Base-by-base conservation (phyloP, 2,329 filamentous ascomycete genomes). In the Lomentospora prolificans region DNA sequence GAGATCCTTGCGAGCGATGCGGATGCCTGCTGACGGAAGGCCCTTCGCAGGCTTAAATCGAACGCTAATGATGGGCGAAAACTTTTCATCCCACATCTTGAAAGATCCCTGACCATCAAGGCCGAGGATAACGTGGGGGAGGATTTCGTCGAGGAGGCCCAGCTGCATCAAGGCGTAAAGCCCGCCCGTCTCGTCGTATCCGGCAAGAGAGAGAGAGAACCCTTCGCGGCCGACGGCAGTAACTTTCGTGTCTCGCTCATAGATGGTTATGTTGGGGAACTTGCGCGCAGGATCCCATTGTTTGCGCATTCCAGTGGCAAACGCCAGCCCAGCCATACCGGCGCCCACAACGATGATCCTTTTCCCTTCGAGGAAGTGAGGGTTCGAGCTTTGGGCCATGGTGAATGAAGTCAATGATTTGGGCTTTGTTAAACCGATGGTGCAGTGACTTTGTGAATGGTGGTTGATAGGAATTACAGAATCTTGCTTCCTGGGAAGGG, bases 261-360 rank as follows among this genome's bases (percentile, higher is more conserved):
- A 73, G 51, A 76, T 64, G 50, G 64, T 61, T 48, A 76, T 62
- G 3, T 59, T 63, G 1, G 72, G 73, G 0, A 65, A 64, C 22
- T 61, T 58, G 31, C 63, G 51, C 0, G 56, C 53, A 2, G 64
- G 57, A n/a, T 65, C 58, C 70, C 72, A 76, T 3, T 68, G 64
- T 52, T 69, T 70, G 31, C 64, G 65, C 7, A 77, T 62, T 12
- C 70, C 66, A 51, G 69, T 61, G 25, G 67, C 69, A 55, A 77
- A 76, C 5, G 72, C 63, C 9, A 72, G 67, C 3, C 75, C 73
- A 8, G 72, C 69, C 22, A 76, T 65, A 27, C 75, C 75, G 19
- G 65, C 72, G 4, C 75, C 75, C 3, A 70, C 66, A 7, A 77
- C 63, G 22, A 75, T 64, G 54, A 76, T 72, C 33, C 65, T 70